Evolutionary conservation across 805 yeast genomes (phyloP), one percentile per base, ranked within the genome.

Genomic region (Metschnikowia picachoensis): DNA sequence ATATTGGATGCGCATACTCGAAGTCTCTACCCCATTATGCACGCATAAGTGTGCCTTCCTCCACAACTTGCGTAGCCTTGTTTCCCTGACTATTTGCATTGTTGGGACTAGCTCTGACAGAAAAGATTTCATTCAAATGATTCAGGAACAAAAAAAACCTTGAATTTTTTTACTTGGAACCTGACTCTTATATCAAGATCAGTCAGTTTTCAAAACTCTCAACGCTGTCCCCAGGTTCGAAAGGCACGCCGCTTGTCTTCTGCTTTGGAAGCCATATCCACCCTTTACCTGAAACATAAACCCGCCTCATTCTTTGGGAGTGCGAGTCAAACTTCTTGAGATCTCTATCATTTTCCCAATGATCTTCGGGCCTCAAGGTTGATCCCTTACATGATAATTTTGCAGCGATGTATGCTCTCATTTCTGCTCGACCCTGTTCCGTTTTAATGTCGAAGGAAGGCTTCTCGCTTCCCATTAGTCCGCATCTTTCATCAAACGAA

Each of bases 401-500:
- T 5, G 41, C 35, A 14, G 12, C 36, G 35, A 51, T 35, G 15
- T 43, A 51, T 3, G 44, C 47, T 27, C 39, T 46, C 55, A 51
- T 45, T 15, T 43, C 39, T 5, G 51, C 53, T 16, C 55, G 37
- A 8, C 55, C 55, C 3, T 39, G 14, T 32, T 46, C 55, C 2
- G 49, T 49, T 3, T 51, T 37, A 14, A 51, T 49, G 20, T 51
- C 43, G 30, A 51, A 51, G 1, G 53, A 43, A 4, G 50, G 46
- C 36, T 49, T 43, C 6, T 30, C 41, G 9, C 28, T 20, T 20
- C 25, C 7, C 7, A 20, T 20, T 7, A 20, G 25, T 20, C 25
- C 25, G 25, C 4, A 5, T 11, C 28, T 17, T 27, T 33, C 45
- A 12, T 35, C 30, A 14, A 11, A 14, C 7, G 14, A 33, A 12